Evolutionary conservation across 352 stramenopile species (phyloP), one percentile per base, ranked within the genome.

Genomic region (Phytophthora tubulina): DNA sequence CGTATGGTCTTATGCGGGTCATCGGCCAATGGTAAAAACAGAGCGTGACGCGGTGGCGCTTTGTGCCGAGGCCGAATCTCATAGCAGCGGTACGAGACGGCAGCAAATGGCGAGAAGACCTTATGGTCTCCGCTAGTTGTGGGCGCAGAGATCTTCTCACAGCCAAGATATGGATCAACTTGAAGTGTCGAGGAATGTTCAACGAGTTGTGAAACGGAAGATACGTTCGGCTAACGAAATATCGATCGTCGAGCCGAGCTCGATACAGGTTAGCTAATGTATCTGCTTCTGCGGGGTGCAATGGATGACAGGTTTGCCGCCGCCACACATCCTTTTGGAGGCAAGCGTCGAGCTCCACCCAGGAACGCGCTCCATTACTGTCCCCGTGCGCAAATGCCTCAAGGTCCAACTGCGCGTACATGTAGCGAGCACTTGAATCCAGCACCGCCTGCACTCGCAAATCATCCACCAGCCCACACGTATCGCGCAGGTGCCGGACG

Each of bases 121-220:
- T n/a, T 21, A 49, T 38, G 57, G 17, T 58, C 35, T 58, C 51
- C 30, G 30, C 10, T 17, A 21, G 33, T 33, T 5, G 17, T 27
- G 10, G 14, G 14, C 38, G 10, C 6, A 38, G 30, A 21, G 39
- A 61, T 49, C 42, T 46, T 57, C 36, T 51, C 35, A 39, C 49
- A n/a, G 6, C 46, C 7, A 67, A 21, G 60, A 36, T 36, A 32
- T 41, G 21, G 1, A 17, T 35, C 33, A 14, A 7, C 14, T 46
- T 68, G 61, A 55, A 68, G 50, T 62, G 61, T 38, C 49, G 60
- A 56, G n/a, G 31, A 64, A 56, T 30, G 11, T 54, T 64, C 44
- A 64, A 9, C 1, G 48, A 27, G 21, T 27, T 27, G 53, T 21
- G 54, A 32, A 45, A 41, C 31, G 41, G 61, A 68, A 62, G 61